Evolutionary conservation across 208 protist genomes (phyloP).

Genomic region (Herpetomonas samuelpessoai): DNA sequence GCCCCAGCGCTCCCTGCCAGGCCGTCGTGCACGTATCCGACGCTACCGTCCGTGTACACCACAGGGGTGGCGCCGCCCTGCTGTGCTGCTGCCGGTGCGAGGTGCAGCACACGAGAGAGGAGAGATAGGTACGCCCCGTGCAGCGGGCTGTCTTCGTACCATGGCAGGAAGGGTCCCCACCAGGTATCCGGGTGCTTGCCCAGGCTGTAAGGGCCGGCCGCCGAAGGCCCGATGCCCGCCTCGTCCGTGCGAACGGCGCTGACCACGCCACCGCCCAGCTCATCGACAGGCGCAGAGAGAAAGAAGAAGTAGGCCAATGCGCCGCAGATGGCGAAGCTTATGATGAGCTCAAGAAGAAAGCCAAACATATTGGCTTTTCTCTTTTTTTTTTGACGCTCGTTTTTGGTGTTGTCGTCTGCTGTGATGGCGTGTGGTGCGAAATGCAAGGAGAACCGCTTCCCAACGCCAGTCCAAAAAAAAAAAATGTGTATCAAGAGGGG

Average conservation of each 20-base stretch:
- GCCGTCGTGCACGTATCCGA: neutral
- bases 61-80: no score
- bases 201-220: neutral
- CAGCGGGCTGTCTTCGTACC: neutral
- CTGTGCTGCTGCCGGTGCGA: neutral
- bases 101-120: neutral
- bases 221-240: neutral
- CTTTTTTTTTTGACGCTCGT: no score
- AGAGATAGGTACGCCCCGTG: neutral
- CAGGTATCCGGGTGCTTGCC: neutral
- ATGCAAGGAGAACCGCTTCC: no score
- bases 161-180: neutral
- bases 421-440: no score
- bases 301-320: constrained; percentile 64
- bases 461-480: no score
- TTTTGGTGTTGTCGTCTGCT: no score
- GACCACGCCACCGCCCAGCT: constrained; percentile 15
- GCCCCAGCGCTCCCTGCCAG: neutral
- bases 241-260: constrained; percentile 3
- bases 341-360: constrained; percentile 59
- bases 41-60: neutral
- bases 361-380: no score
- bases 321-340: constrained; percentile 50
- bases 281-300: constrained; percentile 49
- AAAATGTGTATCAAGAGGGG: no score